Base-by-base conservation (phyloP, 441 rosid species). In the Arabidopsis lyrata region DNA sequence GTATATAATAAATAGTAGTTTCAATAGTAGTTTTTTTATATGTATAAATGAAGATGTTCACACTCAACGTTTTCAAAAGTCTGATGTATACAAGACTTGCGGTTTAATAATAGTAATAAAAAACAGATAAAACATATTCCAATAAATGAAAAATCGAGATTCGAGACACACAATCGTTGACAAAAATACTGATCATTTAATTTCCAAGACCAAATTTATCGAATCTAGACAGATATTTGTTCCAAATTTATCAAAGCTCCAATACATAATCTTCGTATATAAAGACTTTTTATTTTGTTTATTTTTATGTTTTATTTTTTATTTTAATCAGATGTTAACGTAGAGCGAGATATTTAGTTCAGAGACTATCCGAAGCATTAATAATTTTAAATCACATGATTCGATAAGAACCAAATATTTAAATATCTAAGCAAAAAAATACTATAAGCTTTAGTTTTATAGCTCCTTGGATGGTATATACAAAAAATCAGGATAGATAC, bases 361-460 rank as follows among this genome's bases (percentile, higher is more conserved):
- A 54, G n/a, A 54, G n/a, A 29, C 16, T 7, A 49, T 11, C 10
- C 0, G n/a, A 4, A 20, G 55, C 3, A 0, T 18, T 8, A 10
- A 20, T 49, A 22, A 50, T 1, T 20, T 29, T 29, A 29, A 29
- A 29, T 29, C 31, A 29, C 31, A 29, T 50, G 6, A 50, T 50
- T 22, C 55, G 20, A 13, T 50, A 3, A 50, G 55, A 50, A 50
- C 14, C 14, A 50, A 50, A n/a, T 31, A 55, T 54, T 6, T 8
- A n/a, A 50, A 32, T 31, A 63, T 11, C 15, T 41, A 61, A 41
- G 44, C 75, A 50, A 39, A 31, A 27, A 24, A 38, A 41, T 29
- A 29, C 5, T 55, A 32, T 0, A 8, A 31, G 9, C 0, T 9
- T 42, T 29, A n/a, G 39, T n/a, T 62, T 13, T 22, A 20, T 48